phyloP scores from a whole-genome alignment of 2,329 filamentous ascomycete species.

The Myriosclerotinia scirpicola region DNA sequence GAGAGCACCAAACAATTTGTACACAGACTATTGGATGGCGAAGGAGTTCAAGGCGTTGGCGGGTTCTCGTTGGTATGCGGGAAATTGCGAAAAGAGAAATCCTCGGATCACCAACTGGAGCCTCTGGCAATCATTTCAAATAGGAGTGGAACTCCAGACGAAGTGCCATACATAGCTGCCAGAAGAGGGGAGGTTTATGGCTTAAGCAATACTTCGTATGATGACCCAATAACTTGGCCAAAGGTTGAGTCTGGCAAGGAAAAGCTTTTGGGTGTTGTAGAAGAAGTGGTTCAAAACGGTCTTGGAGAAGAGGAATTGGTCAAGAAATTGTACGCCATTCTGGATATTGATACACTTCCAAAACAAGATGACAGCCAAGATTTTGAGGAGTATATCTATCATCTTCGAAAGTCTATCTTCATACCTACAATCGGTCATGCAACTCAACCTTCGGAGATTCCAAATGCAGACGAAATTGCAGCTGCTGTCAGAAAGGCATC shows the following conservation, averaged over 20 bases:
- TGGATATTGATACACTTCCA: conserved; percentile 58
- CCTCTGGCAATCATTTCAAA: conserved; percentile 64
- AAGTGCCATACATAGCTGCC: conserved; percentile 59
- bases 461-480: conserved; percentile 41
- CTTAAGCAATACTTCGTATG: conserved; percentile 62
- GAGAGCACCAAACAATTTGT: conserved; percentile 54
- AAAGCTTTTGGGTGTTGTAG: conserved; percentile 43
- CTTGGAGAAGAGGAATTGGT: conserved; percentile 51
- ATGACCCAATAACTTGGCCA: conserved; percentile 56
- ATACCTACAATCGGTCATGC: conserved; percentile 56
- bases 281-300: conserved; percentile 44
- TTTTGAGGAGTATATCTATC: conserved; percentile 55
- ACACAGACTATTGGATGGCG: conserved; percentile 51
- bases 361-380: conserved; percentile 40
- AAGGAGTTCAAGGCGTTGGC: conserved; percentile 59
- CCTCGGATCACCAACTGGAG: conserved; percentile 41
- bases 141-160: conserved; percentile 51
- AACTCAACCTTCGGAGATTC: conserved; percentile 44
- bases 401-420: conserved; percentile 61
- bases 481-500: conserved; percentile 30
- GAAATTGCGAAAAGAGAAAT: conserved; percentile 49
- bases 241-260: conserved; percentile 55
- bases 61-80: conserved; percentile 68
- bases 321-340: conserved; percentile 52
- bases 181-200: conserved; percentile 54